phyloP scores from a whole-genome alignment of 2,329 filamentous ascomycete genomes.

The Macroventuria anomochaeta region DNA sequence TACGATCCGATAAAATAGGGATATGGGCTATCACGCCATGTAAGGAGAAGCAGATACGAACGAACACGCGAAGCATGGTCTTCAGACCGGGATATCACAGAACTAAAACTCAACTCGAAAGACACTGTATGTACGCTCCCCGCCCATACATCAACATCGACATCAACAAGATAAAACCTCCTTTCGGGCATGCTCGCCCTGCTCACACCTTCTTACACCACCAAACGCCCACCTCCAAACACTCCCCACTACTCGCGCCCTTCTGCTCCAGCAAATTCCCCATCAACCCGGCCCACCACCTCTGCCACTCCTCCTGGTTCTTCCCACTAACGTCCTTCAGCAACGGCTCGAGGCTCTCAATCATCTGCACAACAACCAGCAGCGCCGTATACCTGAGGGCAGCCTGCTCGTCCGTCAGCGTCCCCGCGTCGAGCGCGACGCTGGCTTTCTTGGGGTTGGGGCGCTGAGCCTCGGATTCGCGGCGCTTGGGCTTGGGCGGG shows the following conservation, averaged over 20 bases:
- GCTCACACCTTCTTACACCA: slow-evolving; percentile 64
- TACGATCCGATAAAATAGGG: slow-evolving; percentile 61
- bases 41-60: neutral
- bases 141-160: neutral
- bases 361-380: slow-evolving; percentile 79
- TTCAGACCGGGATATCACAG: slow-evolving; percentile 19
- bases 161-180: neutral
- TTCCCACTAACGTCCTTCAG: slow-evolving; percentile 84
- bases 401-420: slow-evolving; percentile 70
- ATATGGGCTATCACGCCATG: too few species aligned
- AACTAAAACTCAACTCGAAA: slow-evolving; percentile 1
- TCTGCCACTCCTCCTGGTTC: slow-evolving; percentile 89
- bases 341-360: slow-evolving; percentile 83
- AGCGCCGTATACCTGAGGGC: slow-evolving; percentile 82
- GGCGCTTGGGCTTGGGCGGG: slow-evolving; percentile 52
- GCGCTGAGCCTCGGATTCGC: slow-evolving; percentile 59
- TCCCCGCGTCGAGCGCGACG: slow-evolving; percentile 50
- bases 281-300: slow-evolving; percentile 89
- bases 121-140: neutral
- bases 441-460: slow-evolving; percentile 42
- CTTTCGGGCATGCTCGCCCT: neutral
- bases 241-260: slow-evolving; percentile 82
- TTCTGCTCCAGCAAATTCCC: slow-evolving; percentile 79
- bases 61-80: slow-evolving; percentile 3
- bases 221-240: slow-evolving; percentile 72